Evolutionary conservation across 176 grass and related monocot genomes (phyloP).

Genomic region (Chrysopogon serrulatus): DNA sequence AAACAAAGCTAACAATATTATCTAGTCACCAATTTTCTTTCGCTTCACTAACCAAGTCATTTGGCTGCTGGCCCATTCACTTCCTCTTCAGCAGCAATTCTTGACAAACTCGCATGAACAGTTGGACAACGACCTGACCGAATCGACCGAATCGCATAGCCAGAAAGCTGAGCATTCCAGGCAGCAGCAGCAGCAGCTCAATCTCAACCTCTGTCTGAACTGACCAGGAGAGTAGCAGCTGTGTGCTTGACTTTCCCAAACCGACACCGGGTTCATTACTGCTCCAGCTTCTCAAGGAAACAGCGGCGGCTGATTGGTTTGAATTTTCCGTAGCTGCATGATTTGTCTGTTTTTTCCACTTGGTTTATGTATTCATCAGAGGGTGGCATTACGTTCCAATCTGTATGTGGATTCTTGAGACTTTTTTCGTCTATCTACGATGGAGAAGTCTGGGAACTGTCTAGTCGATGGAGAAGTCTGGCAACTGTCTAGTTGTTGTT

Average conservation of each 20-base stretch:
- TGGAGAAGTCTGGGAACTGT: background rate
- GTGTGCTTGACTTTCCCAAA: background rate
- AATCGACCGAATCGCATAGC: no score
- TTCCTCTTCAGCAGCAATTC: constrained; percentile 10
- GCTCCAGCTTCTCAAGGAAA: background rate
- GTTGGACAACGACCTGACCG: background rate
- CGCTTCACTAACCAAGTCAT: background rate
- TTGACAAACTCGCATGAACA: background rate
- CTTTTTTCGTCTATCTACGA: background rate
- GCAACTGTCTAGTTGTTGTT: no score
- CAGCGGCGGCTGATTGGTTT: background rate
- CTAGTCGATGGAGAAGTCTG: no score
- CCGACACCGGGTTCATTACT: background rate
- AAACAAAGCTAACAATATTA: no score
- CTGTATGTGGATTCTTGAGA: background rate
- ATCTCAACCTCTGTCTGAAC: background rate
- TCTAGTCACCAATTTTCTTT: background rate
- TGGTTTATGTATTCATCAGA: no score
- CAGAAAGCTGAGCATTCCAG: no score
- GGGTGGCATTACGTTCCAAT: no score
- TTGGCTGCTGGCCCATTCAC: background rate
- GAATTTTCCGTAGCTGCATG: background rate
- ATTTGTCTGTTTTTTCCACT: background rate
- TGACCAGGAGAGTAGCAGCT: background rate
- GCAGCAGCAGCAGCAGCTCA: background rate